Evolutionary conservation across 2,329 filamentous ascomycete species (phyloP), one percentile per base, ranked within the genome.

Genomic region (Trichoderma atrobrunneum): DNA sequence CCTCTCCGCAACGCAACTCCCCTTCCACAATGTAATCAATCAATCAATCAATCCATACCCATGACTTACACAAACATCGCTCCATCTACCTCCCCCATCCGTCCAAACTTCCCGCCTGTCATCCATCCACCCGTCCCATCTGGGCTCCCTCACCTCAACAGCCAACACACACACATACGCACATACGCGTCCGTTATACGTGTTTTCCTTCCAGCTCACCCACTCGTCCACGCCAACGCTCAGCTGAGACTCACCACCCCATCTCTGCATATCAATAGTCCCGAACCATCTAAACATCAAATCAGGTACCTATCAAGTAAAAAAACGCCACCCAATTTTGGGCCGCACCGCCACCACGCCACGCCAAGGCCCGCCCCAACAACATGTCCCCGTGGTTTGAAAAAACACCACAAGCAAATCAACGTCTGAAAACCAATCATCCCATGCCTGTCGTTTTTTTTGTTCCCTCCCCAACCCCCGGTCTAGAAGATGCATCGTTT

Each of bases 291-390:
- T 36, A 36, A 21, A 18, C 28, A 59, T 26, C n/a, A 32, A 12
- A 34, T 34, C 18, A 30, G n/a, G 11, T 34, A 7, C 32, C 56
- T 12, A 21, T 60, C 28, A 7, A 21, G 26, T 26, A 26, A 26
- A 14, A 34, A 26, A 32, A 21, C 21, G 34, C 59, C 32, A 32
- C 59, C 60, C 51, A 59, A 8, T 34, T 65, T 60, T 59, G 14
- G 51, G 61, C 61, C 69, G 69, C 69, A 64, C 69, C 61, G 69
- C 69, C 69, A 65, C 69, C 51, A 18, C 66, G 51, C 51, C 54
- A 59, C 51, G 36, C 57, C 39, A 30, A 21, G 36, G 34, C 57
- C 18, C 18, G 57, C 28, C 57, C 28, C 28, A 21, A 28, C 57
- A 61, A 60, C 11, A n/a, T 60, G 39, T 32, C 7, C 57, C 28